phyloP scores from a whole-genome alignment of 164 flowering plant species.

The Aristolochia fimbriata region DNA sequence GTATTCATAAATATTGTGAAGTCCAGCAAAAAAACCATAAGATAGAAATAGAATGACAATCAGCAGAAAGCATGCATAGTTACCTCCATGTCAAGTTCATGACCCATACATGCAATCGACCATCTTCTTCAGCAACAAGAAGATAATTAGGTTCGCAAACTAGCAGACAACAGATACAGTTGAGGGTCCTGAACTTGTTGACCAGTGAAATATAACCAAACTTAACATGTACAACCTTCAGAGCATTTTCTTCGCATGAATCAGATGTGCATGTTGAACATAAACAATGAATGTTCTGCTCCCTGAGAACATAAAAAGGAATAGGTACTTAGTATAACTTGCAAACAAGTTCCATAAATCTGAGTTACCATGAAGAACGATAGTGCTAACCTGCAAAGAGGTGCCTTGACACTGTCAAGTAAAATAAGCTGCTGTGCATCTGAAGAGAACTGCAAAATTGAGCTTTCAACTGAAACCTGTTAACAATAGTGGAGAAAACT shows the following conservation, averaged over 20 bases:
- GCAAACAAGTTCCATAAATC: neutral
- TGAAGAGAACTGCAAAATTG: slow-evolving; percentile 63
- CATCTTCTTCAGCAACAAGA: slow-evolving; percentile 66
- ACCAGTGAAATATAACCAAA: slow-evolving; percentile 58
- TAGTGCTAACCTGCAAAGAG: slow-evolving; percentile 73
- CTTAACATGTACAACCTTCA: slow-evolving; percentile 59
- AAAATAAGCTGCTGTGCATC: slow-evolving; percentile 62
- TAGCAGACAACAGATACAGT: slow-evolving; percentile 42
- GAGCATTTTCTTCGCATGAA: slow-evolving; percentile 40
- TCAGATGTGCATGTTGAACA: slow-evolving; percentile 55
- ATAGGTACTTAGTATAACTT: neutral
- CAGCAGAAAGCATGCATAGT: slow-evolving; percentile 4
- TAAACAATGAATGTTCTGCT: slow-evolving; percentile 38
- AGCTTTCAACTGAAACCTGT: slow-evolving; percentile 46
- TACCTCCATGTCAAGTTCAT: slow-evolving; percentile 92
- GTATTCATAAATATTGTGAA: neutral
- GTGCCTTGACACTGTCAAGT: slow-evolving; percentile 44
- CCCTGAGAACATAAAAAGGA: slow-evolving; percentile 34
- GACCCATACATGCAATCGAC: slow-evolving; percentile 61
- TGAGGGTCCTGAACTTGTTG: slow-evolving; percentile 35
- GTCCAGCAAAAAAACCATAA: neutral
- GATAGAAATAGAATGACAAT: neutral
- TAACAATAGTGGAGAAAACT: slow-evolving; percentile 6
- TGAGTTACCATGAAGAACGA: neutral
- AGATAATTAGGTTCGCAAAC: slow-evolving; percentile 69